Base-by-base conservation (phyloP, 2,329 filamentous ascomycete species). In the Macrophomina tecta region DNA sequence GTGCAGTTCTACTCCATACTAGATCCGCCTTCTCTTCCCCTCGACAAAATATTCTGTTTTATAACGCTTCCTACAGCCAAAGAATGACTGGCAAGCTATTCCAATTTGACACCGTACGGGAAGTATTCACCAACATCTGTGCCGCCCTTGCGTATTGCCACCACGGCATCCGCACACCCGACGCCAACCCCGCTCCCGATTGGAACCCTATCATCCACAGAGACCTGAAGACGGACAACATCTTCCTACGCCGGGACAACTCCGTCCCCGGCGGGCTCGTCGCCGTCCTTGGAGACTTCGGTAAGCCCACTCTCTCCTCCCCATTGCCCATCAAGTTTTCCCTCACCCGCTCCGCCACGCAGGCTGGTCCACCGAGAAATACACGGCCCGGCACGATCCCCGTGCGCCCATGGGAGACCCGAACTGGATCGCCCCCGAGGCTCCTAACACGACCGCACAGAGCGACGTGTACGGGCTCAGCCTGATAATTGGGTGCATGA, bases 261-360 rank as follows among this genome's bases (percentile, higher is more conserved):
- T 32, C 7, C 3, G 23, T 18, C 8, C 55, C 55, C 5, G 48
- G 48, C 9, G 23, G 23, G 8, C 9, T 58, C 4, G 12, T 11
- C 12, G 12, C 55, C 16, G 14, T 58, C 11, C 55, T 58, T 34
- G 55, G 36, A 16, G 55, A 45, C 32, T 58, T 58, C 16, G 55
- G 55, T 58, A 45, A 30, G 52, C 6, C 3, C 14, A 7, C 36
- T 12, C 36, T 8, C 36, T 38, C 36, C 36, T 38, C 9, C 18
- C 14, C n/a, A 28, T 8, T 7, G 3, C 18, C 18, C 48, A 18
- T 5, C 45, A 48, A 48, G n/a, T 1, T 7, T 5, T 48, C 7
- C 36, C 36, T 38, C 36, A 38, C 36, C 36, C 6, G 6, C 36
- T 38, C 16, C 16, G 8, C 16, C 45, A 2, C 14, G 7, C 7